phyloP scores from a whole-genome alignment of 345 rosid species.

The Rhizophora mangle region DNA sequence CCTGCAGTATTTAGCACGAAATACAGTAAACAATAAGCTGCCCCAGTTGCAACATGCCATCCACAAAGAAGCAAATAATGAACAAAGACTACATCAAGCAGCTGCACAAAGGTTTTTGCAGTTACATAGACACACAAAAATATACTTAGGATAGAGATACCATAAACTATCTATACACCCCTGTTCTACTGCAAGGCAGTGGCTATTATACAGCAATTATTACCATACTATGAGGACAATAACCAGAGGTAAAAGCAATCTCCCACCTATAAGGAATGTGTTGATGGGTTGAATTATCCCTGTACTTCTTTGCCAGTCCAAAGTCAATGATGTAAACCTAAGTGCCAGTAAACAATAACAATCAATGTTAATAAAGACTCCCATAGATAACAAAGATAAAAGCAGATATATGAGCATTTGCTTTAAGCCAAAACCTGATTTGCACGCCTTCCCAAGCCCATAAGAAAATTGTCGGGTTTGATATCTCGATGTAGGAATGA shows the following conservation, averaged over 20 bases:
- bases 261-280: conserved; percentile 84
- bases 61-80: too few relatives aligned
- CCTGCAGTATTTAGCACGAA: conserved; percentile 33
- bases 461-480: conserved; percentile 93
- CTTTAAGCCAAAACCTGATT: conserved; percentile 57
- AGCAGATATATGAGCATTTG: neutral
- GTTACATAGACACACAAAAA: too few relatives aligned
- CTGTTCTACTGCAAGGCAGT: neutral
- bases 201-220: too few relatives aligned
- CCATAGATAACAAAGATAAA: neutral
- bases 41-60: too few relatives aligned
- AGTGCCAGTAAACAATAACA: conserved; percentile 4
- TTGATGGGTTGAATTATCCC: conserved; percentile 75
- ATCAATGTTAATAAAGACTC: neutral
- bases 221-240: too few relatives aligned
- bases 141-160: neutral
- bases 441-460: conserved; percentile 89
- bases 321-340: conserved; percentile 87
- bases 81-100: too few relatives aligned
- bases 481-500: conserved; percentile 90
- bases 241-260: neutral
- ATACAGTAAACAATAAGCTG: neutral
- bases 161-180: neutral
- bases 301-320: conserved; percentile 87
- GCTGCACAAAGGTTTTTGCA: too few relatives aligned